These are phyloP conservation scores for Metschnikowia gruessii DNA, from an alignment of 805 yeast species.

Conservation along the genomic window DNA sequence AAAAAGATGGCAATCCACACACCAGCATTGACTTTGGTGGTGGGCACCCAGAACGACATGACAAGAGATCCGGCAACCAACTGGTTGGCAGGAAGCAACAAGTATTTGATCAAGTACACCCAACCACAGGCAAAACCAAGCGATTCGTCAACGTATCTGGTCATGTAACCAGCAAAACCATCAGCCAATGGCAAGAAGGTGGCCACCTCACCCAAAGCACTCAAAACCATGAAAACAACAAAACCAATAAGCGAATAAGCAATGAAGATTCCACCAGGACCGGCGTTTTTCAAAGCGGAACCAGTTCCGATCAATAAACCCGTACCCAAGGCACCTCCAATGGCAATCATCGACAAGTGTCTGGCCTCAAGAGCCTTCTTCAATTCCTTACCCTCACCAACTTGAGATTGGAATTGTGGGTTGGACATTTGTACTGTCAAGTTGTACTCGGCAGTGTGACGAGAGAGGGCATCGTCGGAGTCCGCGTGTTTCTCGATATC, in stretches of 20 bases:
- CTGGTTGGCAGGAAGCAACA: conserved; percentile 60
- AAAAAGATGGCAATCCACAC: conserved; percentile 42
- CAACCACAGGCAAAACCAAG: conserved; percentile 70
- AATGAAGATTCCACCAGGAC: conserved; percentile 63
- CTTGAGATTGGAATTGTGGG: conserved; percentile 35
- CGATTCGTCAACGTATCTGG: conserved; percentile 62
- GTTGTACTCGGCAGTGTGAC: conserved; percentile 49
- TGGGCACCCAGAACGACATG: conserved; percentile 50
- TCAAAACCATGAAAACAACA: conserved; percentile 50
- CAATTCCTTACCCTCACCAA: conserved; percentile 43
- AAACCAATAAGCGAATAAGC: conserved; percentile 71
- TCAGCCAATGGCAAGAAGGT: conserved; percentile 63
- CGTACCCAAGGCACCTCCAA: conserved; percentile 83
- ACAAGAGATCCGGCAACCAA: conserved; percentile 59
- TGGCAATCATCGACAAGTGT: conserved; percentile 70
- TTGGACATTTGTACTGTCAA: conserved; percentile 45
- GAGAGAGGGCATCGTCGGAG: conserved; percentile 32
- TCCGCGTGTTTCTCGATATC: conserved; percentile 23
- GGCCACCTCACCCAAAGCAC: conserved; percentile 67
- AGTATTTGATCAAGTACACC: conserved; percentile 54
- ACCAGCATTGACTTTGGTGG: conserved; percentile 50
- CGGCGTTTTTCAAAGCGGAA: conserved; percentile 63
- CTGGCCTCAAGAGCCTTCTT: conserved; percentile 42
- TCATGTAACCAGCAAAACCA: conserved; percentile 64
- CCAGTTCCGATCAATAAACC: conserved; percentile 80